phyloP scores from a whole-genome alignment of 75 land plant species.

The Selaginella moellendorffii region DNA sequence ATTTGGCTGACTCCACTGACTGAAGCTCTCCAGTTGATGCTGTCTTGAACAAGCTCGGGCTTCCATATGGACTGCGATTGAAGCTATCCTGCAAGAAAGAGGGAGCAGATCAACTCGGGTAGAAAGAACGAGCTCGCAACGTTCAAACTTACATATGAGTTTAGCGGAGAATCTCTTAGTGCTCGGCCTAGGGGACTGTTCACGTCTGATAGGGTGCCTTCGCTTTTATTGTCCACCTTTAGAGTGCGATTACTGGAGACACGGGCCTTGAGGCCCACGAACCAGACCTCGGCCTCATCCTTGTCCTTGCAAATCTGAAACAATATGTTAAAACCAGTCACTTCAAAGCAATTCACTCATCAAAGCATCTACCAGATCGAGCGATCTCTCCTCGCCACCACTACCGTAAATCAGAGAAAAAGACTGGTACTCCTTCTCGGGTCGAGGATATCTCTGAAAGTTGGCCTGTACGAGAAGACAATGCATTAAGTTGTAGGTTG shows the following conservation, averaged over 20 bases:
- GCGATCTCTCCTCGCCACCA: conserved; percentile 42
- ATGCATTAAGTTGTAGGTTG: background rate
- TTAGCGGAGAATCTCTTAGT: conserved; percentile 17
- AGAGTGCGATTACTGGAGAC: conserved; percentile 34
- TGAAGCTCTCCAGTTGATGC: too few relatives aligned
- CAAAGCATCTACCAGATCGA: conserved; percentile 59
- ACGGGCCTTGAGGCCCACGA: conserved; percentile 41
- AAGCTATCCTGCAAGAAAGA: conserved; percentile 9
- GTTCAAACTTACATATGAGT: background rate
- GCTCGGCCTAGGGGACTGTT: too few relatives aligned
- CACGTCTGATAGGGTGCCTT: conserved; percentile 11
- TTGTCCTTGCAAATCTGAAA: conserved; percentile 59
- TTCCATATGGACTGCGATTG: conserved; percentile 33
- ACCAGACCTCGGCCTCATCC: conserved; percentile 57
- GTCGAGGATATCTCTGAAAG: conserved; percentile 60
- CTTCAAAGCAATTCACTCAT: conserved; percentile 23
- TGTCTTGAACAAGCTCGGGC: too few relatives aligned
- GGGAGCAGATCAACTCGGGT: too few relatives aligned
- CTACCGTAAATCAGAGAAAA: conserved; percentile 54
- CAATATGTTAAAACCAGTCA: background rate
- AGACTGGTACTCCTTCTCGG: conserved; percentile 72
- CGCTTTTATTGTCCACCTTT: conserved; percentile 26
- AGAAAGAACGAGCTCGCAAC: conserved; percentile 18
- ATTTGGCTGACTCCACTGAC: too few relatives aligned
- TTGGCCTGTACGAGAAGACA: conserved; percentile 27